A percentile compares a stretch with the other conserved stretches of the same genome.
phyloP scores from a whole-genome alignment of 176 grass and related monocot species.

The Juncus effusus region DNA sequence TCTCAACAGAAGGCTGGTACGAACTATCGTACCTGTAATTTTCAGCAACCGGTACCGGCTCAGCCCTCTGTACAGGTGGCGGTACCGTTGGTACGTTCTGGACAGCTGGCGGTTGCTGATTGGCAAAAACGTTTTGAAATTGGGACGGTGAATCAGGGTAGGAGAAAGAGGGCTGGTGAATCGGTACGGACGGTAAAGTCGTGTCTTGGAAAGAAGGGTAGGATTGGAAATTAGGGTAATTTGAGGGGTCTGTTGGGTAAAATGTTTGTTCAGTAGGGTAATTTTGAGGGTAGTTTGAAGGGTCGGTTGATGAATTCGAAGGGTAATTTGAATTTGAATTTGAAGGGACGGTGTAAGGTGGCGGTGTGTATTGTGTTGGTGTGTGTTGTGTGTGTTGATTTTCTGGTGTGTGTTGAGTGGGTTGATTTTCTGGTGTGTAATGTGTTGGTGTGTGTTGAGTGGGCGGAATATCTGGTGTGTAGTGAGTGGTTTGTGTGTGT shows the following conservation, averaged over 20 bases:
- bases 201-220: slow-evolving; percentile 84
- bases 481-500: slow-evolving; percentile 33
- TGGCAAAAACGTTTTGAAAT: slow-evolving; percentile 40
- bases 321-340: slow-evolving; percentile 35
- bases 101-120: slow-evolving; percentile 24
- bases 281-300: slow-evolving; percentile 47
- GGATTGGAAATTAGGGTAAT: slow-evolving; percentile 93
- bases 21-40: slow-evolving; percentile 72
- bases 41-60: slow-evolving; percentile 36
- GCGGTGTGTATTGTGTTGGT: slow-evolving; percentile 51
- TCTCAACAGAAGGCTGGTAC: slow-evolving; percentile 76
- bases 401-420: not conserved
- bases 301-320: slow-evolving; percentile 38
- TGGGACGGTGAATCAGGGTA: slow-evolving; percentile 43
- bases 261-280: slow-evolving; percentile 59
- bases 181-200: slow-evolving; percentile 49
- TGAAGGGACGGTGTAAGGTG: slow-evolving; percentile 41
- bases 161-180: slow-evolving; percentile 52
- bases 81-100: slow-evolving; percentile 23
- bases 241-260: slow-evolving; percentile 53
- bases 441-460: not conserved
- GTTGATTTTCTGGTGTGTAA: slow-evolving; percentile 32
- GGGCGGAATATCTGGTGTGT: slow-evolving; percentile 40
- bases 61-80: slow-evolving; percentile 1
- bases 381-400: slow-evolving; percentile 7